Evolutionary conservation across 495 filamentous ascomycete genomes (phyloP).

Genomic region (Chaetomidium leptoderma): DNA sequence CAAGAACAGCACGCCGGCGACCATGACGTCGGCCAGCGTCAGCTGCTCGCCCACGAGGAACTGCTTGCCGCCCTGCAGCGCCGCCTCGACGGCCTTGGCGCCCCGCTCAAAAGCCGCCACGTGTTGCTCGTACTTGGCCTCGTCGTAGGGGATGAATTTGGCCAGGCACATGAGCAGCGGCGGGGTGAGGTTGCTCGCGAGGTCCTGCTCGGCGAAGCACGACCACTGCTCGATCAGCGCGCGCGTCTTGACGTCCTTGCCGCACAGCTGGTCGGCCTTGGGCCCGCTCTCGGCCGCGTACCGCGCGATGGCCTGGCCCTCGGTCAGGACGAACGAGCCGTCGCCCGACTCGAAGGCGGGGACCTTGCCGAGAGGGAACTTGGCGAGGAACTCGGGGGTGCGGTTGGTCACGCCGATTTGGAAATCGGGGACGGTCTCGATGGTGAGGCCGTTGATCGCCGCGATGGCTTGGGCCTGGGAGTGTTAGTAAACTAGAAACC

Average conservation of each 20-base stretch:
- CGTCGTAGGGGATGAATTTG: conserved; percentile 38
- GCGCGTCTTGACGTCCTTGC: conserved; percentile 42
- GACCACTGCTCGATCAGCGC: conserved; percentile 52
- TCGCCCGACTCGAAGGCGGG: conserved; percentile 54
- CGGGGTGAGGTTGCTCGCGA: conserved; percentile 31
- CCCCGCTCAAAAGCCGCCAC: conserved; percentile 32
- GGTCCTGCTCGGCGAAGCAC: conserved; percentile 45
- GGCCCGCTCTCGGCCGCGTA: conserved; percentile 54
- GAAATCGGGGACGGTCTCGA: conserved; percentile 42
- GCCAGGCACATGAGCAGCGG: conserved; percentile 35
- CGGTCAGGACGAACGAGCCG: conserved; percentile 45
- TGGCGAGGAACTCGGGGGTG: conserved; percentile 51
- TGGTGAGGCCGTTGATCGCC: conserved; percentile 49
- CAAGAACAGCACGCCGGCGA: conserved; percentile 40
- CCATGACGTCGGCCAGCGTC: conserved; percentile 53
- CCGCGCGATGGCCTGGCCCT: conserved; percentile 53
- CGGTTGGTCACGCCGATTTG: conserved; percentile 43
- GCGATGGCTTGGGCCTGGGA: conserved; percentile 48
- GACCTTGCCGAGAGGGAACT: conserved; percentile 60
- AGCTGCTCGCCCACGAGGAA: conserved; percentile 49
- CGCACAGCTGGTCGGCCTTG: conserved; percentile 48
- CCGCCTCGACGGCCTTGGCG: conserved; percentile 41
- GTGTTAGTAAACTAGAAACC: not conserved
- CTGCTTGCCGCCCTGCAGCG: conserved; percentile 37
- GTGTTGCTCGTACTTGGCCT: conserved; percentile 31